Conservation (phyloP, 2,329 filamentous ascomycete species). For the Xylogone sp. region DNA sequence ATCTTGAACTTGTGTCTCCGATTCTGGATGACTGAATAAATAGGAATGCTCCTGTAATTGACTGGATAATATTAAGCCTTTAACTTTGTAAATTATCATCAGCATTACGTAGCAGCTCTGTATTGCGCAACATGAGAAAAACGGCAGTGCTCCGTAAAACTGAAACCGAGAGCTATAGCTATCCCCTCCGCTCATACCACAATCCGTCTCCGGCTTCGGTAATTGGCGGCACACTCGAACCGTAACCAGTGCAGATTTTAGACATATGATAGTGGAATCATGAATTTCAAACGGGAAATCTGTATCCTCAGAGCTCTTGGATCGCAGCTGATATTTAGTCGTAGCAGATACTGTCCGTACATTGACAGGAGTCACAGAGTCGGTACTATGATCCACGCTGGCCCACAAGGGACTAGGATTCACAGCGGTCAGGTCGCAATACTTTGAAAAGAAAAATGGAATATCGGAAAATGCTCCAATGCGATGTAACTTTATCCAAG, state of each 20-base stretch:
- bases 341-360: background rate
- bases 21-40: background rate
- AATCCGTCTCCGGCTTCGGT: background rate
- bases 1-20: background rate
- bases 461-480: background rate
- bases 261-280: background rate
- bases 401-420: background rate
- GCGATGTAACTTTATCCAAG: background rate
- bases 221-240: background rate
- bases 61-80: background rate
- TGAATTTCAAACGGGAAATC: background rate
- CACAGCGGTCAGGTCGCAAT: background rate
- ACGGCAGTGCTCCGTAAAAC: background rate
- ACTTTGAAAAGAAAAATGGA: background rate
- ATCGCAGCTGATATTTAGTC: background rate
- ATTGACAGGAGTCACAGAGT: background rate
- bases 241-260: background rate
- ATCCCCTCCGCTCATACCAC: background rate
- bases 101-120: background rate
- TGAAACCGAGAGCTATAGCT: background rate
- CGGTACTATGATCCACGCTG: background rate
- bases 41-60: background rate
- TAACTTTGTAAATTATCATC: background rate
- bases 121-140: background rate
- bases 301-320: background rate